Conservation (phyloP, 768 basidiomycete genomes). For the Hericium coralloides region DNA sequence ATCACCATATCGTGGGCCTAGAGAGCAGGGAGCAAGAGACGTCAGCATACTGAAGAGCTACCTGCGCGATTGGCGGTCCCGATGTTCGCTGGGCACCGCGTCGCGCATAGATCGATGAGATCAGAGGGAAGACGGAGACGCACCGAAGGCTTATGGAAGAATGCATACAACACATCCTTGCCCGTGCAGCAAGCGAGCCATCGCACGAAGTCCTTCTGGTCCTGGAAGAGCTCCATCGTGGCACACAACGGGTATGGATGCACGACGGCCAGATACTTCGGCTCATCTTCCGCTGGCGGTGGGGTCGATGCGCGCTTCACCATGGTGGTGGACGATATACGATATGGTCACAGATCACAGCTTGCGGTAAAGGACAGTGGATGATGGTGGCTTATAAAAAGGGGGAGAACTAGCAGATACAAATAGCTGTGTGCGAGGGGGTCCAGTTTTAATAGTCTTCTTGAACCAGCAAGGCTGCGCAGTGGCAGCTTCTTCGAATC, state of each 20-base stretch:
- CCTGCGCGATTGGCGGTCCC: neutral
- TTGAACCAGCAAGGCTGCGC: too few species aligned
- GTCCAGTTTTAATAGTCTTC: too few species aligned
- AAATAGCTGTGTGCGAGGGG: too few species aligned
- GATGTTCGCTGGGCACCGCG: neutral
- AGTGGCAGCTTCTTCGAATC: too few species aligned
- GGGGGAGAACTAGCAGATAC: too few species aligned
- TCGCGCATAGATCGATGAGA: neutral
- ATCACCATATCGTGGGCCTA: conserved; percentile 38
- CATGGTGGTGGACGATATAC: conserved; percentile 17
- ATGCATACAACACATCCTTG: conserved; percentile 25
- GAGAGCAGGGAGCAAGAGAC: too few species aligned
- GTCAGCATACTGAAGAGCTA: neutral
- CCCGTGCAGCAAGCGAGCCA: conserved; percentile 37
- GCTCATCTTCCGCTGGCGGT: conserved; percentile 35
- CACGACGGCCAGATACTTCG: conserved; percentile 35
- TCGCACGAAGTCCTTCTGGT: conserved; percentile 28
- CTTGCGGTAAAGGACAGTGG: too few species aligned
- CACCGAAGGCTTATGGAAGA: conserved; percentile 38
- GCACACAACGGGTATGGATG: conserved; percentile 34
- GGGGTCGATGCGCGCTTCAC: conserved; percentile 35
- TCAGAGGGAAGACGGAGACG: conserved; percentile 11
- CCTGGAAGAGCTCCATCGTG: conserved; percentile 30
- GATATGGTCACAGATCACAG: too few species aligned
- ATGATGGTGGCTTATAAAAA: too few species aligned